A percentile compares a stretch with the other conserved stretches of the same genome.
These are phyloP conservation scores for Solanum appendiculatum DNA, from an alignment of 257 asterid genomes.

Conservation along the genomic window DNA sequence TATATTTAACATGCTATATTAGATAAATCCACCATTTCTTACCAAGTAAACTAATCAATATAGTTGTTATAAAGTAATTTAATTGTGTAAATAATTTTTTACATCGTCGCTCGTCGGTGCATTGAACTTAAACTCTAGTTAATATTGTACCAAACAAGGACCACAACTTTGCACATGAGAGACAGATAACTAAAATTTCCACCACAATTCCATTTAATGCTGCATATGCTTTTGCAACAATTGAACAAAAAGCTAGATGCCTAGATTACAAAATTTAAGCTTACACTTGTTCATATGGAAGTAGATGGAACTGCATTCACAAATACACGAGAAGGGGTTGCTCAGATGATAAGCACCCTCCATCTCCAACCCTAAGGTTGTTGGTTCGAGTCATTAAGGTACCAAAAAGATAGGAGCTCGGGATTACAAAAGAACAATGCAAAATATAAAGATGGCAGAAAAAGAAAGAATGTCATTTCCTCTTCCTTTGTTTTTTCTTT, in stretches of 20 bases:
- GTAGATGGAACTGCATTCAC: neutral
- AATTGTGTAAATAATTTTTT: too few relatives aligned
- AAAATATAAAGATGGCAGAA: neutral
- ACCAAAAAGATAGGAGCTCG: neutral
- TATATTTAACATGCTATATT: neutral
- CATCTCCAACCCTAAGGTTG: neutral
- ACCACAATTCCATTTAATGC: neutral
- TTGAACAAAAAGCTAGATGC: neutral
- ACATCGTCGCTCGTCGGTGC: too few relatives aligned
- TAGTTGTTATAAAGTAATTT: too few relatives aligned
- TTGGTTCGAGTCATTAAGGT: neutral
- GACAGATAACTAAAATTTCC: too few relatives aligned
- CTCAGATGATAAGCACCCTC: neutral
- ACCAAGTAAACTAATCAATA: neutral
- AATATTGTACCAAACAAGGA: too few relatives aligned
- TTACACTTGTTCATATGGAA: neutral
- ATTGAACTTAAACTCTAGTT: too few relatives aligned
- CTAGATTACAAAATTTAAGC: neutral
- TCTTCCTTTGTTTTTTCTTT: neutral
- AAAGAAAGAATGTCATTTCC: neutral
- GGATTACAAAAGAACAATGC: neutral
- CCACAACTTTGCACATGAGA: too few relatives aligned
- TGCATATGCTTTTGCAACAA: neutral
- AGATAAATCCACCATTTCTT: neutral
- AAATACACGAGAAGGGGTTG: neutral